These are phyloP conservation scores for Dalbergia cultrata DNA, from an alignment of 306 rosid species.

Conservation along the genomic window DNA sequence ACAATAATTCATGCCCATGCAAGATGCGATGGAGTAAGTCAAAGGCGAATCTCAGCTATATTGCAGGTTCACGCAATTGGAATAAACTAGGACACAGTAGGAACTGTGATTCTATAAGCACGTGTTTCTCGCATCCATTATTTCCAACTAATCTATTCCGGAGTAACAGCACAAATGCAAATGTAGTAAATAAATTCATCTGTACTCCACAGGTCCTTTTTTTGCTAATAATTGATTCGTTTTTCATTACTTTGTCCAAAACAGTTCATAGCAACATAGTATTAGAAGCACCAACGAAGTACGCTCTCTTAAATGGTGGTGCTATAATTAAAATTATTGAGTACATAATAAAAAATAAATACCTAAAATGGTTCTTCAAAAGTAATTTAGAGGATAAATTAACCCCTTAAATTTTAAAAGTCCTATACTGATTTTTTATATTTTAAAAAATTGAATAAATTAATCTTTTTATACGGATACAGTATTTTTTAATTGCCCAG, in stretches of 20 bases:
- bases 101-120: background rate
- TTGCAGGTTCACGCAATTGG: background rate
- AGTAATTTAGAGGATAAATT: no score
- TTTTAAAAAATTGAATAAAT: no score
- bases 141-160: background rate
- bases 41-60: conserved; percentile 6
- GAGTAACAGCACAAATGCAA: background rate
- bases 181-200: background rate
- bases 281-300: background rate
- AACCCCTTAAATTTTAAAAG: no score
- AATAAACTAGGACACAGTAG: background rate
- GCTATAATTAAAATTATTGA: no score
- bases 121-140: background rate
- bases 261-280: background rate
- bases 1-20: conserved; percentile 1
- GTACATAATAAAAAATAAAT: background rate
- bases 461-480: no score
- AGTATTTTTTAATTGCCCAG: no score
- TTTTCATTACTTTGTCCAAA: conserved; percentile 1
- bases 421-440: no score
- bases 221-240: background rate
- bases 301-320: no score
- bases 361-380: no score
- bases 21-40: conserved; percentile 10
- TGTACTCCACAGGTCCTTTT: conserved; percentile 2